Evolutionary conservation across 768 basidiomycete species (phyloP).

Genomic region (Boletus vermiculosoides): DNA sequence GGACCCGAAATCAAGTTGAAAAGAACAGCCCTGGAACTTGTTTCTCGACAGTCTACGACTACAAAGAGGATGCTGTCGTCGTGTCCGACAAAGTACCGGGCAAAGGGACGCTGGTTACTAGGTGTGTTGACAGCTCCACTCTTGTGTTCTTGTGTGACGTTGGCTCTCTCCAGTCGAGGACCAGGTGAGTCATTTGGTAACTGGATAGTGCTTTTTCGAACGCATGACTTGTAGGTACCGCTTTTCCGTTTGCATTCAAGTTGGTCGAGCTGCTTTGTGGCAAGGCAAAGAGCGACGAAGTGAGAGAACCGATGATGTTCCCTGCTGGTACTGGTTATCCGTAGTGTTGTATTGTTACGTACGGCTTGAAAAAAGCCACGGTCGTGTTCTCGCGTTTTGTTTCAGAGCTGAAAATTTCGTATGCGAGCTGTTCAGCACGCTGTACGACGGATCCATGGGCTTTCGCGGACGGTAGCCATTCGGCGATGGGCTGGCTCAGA

Average conservation of each 20-base stretch:
- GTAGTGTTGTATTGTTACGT: constrained; percentile 15
- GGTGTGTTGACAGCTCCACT: constrained; percentile 38
- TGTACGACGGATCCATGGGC: constrained; percentile 26
- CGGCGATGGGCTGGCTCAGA: constrained; percentile 9
- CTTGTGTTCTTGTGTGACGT: constrained; percentile 1
- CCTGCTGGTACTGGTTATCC: constrained; percentile 50
- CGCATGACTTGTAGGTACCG: constrained; percentile 48
- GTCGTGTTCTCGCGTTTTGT: constrained; percentile 10
- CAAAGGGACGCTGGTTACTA: constrained; percentile 67
- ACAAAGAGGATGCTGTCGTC: constrained; percentile 72
- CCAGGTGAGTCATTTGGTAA: constrained; percentile 47
- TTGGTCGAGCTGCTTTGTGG: constrained; percentile 72
- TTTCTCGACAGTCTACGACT: constrained; percentile 57
- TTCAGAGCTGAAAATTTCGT: constrained; percentile 16
- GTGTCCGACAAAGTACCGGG: constrained; percentile 42
- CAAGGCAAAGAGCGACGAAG: constrained; percentile 55
- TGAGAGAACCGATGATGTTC: constrained; percentile 70
- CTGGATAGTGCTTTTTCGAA: neutral
- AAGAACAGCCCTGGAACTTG: neutral
- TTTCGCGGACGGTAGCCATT: constrained; percentile 14
- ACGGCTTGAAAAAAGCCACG: constrained; percentile 18
- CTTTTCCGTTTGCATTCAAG: constrained; percentile 77
- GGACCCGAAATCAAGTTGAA: neutral
- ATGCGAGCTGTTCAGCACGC: constrained; percentile 30
- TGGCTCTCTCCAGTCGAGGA: constrained; percentile 52